These are phyloP conservation scores for Talaromyces trachyspermus DNA, from an alignment of 495 filamentous ascomycete genomes.

Conservation along the genomic window DNA sequence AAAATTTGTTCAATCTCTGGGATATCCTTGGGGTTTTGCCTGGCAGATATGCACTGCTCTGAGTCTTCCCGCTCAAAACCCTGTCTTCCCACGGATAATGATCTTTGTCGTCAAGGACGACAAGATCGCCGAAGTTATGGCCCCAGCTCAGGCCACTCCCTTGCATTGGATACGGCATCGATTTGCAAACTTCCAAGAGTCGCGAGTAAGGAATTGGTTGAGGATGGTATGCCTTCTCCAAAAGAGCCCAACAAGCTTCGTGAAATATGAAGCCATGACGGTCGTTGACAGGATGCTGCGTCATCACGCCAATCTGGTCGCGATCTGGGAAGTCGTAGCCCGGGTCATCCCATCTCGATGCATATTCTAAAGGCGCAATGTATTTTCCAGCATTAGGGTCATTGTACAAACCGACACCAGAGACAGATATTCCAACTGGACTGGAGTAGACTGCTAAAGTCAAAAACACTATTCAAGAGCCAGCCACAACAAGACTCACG, in stretches of 20 bases:
- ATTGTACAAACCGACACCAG: constrained; percentile 1
- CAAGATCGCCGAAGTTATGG: constrained; percentile 1
- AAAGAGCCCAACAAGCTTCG: neutral
- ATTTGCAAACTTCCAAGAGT: constrained; percentile 2
- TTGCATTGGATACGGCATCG: constrained; percentile 1
- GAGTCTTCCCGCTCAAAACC: neutral
- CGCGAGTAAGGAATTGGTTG: neutral
- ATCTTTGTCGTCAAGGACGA: neutral
- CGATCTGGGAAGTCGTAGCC: neutral
- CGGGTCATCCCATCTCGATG: neutral
- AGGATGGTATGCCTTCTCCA: neutral
- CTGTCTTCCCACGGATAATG: neutral
- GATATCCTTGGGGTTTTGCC: neutral
- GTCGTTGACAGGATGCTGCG: neutral
- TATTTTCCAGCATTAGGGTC: neutral
- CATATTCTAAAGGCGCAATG: neutral
- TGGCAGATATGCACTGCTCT: neutral
- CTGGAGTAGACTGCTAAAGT: neutral
- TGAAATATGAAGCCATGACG: constrained; percentile 3
- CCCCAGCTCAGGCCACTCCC: neutral
- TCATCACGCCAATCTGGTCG: constrained; percentile 1
- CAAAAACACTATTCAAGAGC: neutral
- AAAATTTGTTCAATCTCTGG: neutral
- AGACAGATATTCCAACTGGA: neutral
- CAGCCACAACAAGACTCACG: constrained; percentile 1